Evolutionary conservation across 23 red algal species (phyloP).

Genomic region (Chondrus crispus): DNA sequence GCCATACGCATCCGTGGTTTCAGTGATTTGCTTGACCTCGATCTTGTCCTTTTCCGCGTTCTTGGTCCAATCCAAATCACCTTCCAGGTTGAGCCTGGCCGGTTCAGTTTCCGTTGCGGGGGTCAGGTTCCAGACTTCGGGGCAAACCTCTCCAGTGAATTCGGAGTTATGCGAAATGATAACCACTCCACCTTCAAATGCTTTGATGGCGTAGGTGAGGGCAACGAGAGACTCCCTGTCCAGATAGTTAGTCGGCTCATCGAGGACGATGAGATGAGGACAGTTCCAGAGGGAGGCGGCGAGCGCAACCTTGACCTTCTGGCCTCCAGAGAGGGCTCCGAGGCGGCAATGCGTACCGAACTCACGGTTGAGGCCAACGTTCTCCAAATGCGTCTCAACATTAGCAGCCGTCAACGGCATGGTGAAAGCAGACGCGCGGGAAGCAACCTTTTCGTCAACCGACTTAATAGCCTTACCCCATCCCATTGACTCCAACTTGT

Average conservation of each 20-base stretch:
- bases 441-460: slow-evolving; percentile 86
- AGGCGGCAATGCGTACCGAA: slow-evolving; percentile 88
- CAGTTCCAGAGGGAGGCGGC: slow-evolving; percentile 85
- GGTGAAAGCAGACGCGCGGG: slow-evolving; percentile 47
- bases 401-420: slow-evolving; percentile 75
- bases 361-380: slow-evolving; percentile 82
- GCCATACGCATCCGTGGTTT: slow-evolving; percentile 64
- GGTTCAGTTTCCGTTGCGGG: slow-evolving; percentile 84
- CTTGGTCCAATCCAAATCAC: slow-evolving; percentile 85
- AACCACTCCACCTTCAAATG: slow-evolving; percentile 96
- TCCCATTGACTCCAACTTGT: slow-evolving; percentile 62
- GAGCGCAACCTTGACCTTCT: slow-evolving; percentile 91
- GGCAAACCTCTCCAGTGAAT: slow-evolving; percentile 76
- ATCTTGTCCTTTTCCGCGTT: slow-evolving; percentile 73
- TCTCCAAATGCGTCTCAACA: slow-evolving; percentile 88
- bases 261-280: slow-evolving; percentile 88
- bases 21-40: slow-evolving; percentile 71
- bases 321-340: slow-evolving; percentile 84
- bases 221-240: slow-evolving; percentile 88
- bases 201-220: slow-evolving; percentile 83
- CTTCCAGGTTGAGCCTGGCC: slow-evolving; percentile 68
- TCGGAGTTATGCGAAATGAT: slow-evolving; percentile 92
- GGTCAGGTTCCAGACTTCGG: slow-evolving; percentile 83
- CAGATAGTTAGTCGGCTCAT: slow-evolving; percentile 98
- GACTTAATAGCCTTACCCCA: slow-evolving; percentile 79